Evolutionary conservation across 1,139 yeast species (phyloP).

Genomic region (Geotrichum carabidarum): DNA sequence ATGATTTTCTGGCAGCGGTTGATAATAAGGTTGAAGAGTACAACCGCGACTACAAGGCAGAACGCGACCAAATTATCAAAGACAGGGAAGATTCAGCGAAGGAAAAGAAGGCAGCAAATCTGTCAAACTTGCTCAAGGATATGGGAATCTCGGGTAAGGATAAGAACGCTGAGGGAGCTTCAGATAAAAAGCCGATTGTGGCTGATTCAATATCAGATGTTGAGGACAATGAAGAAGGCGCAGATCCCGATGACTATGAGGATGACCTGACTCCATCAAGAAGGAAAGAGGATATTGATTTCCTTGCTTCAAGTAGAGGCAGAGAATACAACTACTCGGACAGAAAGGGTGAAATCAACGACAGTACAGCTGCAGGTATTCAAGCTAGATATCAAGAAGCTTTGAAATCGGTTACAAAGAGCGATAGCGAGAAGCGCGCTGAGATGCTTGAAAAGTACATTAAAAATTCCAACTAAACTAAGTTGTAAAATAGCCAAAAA

Average conservation of each 20-base stretch:
- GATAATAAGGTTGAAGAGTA: constrained; percentile 86
- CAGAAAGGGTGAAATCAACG: constrained; percentile 56
- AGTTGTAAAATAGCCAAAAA: not conserved
- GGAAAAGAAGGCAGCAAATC: constrained; percentile 62
- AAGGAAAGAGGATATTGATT: constrained; percentile 18
- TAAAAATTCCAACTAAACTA: constrained; percentile 13
- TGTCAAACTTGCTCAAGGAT: constrained; percentile 74
- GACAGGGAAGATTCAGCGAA: constrained; percentile 74
- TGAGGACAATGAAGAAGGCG: constrained; percentile 41
- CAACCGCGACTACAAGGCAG: constrained; percentile 74
- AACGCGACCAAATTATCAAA: constrained; percentile 74
- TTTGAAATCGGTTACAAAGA: constrained; percentile 21
- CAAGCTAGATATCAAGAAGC: constrained; percentile 72
- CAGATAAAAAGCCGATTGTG: constrained; percentile 8
- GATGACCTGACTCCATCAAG: constrained; percentile 35
- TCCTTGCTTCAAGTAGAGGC: constrained; percentile 29
- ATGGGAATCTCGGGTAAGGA: constrained; percentile 48
- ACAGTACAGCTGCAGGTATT: constrained; percentile 47
- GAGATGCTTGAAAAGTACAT: constrained; percentile 15
- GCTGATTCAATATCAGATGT: constrained; percentile 70
- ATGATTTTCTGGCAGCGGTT: constrained; percentile 76
- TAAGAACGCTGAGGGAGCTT: constrained; percentile 8
- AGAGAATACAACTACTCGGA: constrained; percentile 72
- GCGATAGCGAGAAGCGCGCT: constrained; percentile 21
- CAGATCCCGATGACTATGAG: constrained; percentile 45